Evolutionary conservation across 208 protist species (phyloP).

Genomic region (Trichomonas vaginalis): DNA sequence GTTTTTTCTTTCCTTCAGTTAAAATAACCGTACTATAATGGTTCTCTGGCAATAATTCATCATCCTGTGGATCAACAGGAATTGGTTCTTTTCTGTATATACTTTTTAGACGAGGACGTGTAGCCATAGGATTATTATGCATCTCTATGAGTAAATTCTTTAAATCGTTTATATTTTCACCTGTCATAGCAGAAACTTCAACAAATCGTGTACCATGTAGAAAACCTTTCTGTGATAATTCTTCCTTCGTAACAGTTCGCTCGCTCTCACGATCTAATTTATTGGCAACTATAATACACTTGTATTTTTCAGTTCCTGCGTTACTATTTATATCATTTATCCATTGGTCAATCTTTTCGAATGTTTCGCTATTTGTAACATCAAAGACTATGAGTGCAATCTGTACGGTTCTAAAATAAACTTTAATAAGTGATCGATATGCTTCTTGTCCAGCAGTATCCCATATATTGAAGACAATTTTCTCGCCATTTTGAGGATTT

Average conservation of each 20-base stretch:
- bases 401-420: neutral
- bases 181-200: neutral
- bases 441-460: neutral
- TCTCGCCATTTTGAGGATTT: neutral
- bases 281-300: neutral
- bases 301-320: too few relatives aligned
- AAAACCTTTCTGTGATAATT: neutral
- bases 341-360: neutral
- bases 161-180: too few relatives aligned
- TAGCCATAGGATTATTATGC: too few relatives aligned
- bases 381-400: neutral
- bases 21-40: too few relatives aligned
- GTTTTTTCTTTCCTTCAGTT: too few relatives aligned
- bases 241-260: neutral
- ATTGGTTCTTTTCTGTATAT: too few relatives aligned
- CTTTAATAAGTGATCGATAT: neutral
- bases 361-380: neutral
- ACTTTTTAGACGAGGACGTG: too few relatives aligned
- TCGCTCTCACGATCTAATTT: neutral
- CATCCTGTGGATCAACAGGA: too few relatives aligned
- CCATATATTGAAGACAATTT: neutral
- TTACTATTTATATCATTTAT: neutral
- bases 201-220: neutral
- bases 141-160: too few relatives aligned
- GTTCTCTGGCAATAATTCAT: too few relatives aligned